These are phyloP conservation scores for Pseudofabraea citricarpa DNA, from an alignment of 2,329 filamentous ascomycete genomes.

Conservation along the genomic window DNA sequence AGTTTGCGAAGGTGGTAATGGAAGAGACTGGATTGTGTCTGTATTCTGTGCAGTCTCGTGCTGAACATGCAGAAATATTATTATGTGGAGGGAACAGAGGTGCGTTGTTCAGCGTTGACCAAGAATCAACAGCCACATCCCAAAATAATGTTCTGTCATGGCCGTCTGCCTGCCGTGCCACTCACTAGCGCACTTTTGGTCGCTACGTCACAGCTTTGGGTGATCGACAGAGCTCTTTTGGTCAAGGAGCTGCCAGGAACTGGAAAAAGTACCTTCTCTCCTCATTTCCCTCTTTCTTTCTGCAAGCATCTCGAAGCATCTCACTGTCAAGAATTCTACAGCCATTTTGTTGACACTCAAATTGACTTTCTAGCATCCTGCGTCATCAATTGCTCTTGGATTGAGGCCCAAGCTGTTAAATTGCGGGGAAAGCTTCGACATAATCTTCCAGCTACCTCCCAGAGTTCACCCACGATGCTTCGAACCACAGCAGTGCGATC, in stretches of 20 bases:
- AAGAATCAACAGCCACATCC: too few species aligned
- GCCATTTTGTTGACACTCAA: background rate
- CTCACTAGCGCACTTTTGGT: too few species aligned
- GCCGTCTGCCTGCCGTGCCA: too few species aligned
- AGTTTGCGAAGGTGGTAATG: too few species aligned
- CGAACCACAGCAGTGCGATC: slow-evolving; percentile 23
- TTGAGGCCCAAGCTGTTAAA: slow-evolving; percentile 7
- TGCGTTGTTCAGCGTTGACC: too few species aligned
- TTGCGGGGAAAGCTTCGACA: slow-evolving; percentile 19
- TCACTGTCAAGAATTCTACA: too few species aligned
- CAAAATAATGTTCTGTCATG: too few species aligned
- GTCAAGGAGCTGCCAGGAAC: background rate
- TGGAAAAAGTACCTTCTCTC: background rate
- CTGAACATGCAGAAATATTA: too few species aligned
- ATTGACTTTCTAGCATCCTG: slow-evolving; percentile 3
- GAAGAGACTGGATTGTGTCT: too few species aligned
- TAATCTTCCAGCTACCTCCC: slow-evolving; percentile 9
- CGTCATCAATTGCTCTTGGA: slow-evolving; percentile 10
- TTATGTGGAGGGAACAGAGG: too few species aligned
- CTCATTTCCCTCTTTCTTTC: slow-evolving; percentile 4
- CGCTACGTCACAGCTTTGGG: background rate
- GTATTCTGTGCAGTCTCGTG: too few species aligned
- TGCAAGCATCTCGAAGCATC: too few species aligned
- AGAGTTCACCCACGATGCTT: slow-evolving; percentile 28
- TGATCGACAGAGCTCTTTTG: background rate